Conservation (phyloP, 345 rosid species). For the Syzygium aqueum region DNA sequence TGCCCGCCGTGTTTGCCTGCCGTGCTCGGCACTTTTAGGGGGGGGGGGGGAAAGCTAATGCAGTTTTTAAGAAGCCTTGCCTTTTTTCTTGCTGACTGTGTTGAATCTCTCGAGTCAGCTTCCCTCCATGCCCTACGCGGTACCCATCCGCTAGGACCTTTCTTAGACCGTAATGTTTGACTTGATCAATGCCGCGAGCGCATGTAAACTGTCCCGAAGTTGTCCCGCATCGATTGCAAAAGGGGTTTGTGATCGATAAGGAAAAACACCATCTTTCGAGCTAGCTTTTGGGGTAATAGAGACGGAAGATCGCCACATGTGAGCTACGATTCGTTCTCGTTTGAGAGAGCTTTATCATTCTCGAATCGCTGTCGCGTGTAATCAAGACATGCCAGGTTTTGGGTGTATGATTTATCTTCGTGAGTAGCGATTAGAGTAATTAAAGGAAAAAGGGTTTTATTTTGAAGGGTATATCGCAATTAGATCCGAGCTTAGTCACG, state of each 20-base stretch:
- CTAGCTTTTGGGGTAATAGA: too few relatives aligned
- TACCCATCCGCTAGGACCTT: not conserved
- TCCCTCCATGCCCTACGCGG: not conserved
- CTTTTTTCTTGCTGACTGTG: not conserved
- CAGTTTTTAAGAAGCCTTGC: not conserved
- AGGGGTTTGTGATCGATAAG: too few relatives aligned
- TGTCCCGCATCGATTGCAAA: too few relatives aligned
- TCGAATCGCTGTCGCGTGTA: fast-evolving
- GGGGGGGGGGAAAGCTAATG: too few relatives aligned
- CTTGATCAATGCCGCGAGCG: not conserved
- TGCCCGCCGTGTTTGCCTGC: not conserved
- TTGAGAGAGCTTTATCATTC: not conserved
- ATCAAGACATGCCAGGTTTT: not conserved
- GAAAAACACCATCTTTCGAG: too few relatives aligned
- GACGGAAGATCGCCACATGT: too few relatives aligned
- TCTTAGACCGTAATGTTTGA: not conserved
- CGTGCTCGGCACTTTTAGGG: not conserved
- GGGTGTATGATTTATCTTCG: not conserved
- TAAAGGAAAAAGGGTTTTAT: not conserved
- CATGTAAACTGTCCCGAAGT: not conserved
- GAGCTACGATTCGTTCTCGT: not conserved
- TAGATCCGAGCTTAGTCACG: not conserved
- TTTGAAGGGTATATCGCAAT: not conserved
- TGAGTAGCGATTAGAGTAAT: not conserved
- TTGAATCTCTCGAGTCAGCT: not conserved